Base-by-base conservation (phyloP, 805 yeast genomes). In the Zygosaccharomyces siamensis region DNA sequence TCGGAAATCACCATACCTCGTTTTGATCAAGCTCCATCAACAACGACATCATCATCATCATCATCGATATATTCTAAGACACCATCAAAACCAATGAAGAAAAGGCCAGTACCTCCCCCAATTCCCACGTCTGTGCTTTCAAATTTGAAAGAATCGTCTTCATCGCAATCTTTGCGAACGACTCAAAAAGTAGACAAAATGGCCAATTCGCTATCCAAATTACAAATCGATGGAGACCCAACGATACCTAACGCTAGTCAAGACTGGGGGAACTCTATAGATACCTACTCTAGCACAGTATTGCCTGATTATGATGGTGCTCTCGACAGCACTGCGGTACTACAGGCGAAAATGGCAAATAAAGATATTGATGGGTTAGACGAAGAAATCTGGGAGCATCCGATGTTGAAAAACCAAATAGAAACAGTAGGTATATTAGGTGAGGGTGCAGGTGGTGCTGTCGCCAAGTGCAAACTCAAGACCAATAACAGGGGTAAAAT, bases 401-500 rank as follows among this genome's bases (percentile, higher is more conserved):
- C 83, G 1, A 53, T 54, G 36, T 74, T 78, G 46, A 66, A 72
- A 26, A 78, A 79, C 43, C 77, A 80, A 39, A 86, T 93, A 32
- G 71, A 78, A 6, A 89, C 87, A 47, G 54, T 90, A 33, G 82
- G 81, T 18, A 75, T 79, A 26, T 67, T 92, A 20, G 99, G 99
- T 16, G 98, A 93, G 70, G 99, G 99, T 14, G 84, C 88, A 31
- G 96, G 97, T 12, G 99, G 98, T 0, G 77, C 87, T 8, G 99
- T 92, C 8, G 76, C 84, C 18, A 83, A 88, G 63, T 92, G 98
- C 66, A 71, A 72, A 49, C 71, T 92, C 45, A 72, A 71, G 48
- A 33, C 37, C 4, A 30, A 30, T 18, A 60, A 76, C 38, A 84
- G 86, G 7, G 63, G 72, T 21, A 78, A 79, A 28, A 73, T 89